These are phyloP conservation scores for Lactifluus volemus DNA, from an alignment of 768 basidiomycete genomes.

Conservation along the genomic window DNA sequence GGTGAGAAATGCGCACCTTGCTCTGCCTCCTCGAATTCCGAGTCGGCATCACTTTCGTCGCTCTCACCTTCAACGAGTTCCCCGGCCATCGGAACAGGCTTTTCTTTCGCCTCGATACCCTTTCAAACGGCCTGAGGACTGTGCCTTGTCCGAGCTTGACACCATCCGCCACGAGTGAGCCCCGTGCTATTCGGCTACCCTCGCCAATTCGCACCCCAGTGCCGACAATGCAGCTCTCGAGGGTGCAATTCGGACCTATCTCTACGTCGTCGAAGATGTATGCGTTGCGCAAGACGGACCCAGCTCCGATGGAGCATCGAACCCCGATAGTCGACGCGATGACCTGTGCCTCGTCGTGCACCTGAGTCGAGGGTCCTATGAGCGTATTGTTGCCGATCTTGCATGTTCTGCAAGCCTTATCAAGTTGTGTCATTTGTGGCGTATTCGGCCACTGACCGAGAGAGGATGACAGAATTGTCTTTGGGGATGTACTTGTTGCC, in stretches of 20 bases:
- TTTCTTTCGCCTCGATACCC: slow-evolving; percentile 50
- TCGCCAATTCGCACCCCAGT: slow-evolving; percentile 64
- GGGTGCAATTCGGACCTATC: slow-evolving; percentile 60
- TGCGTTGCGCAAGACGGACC: slow-evolving; percentile 59
- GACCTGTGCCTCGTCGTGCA: slow-evolving; percentile 61
- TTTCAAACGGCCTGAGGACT: slow-evolving; percentile 55
- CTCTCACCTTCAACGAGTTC: slow-evolving; percentile 24
- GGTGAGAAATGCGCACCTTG: slow-evolving; percentile 33
- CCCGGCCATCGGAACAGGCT: slow-evolving; percentile 19
- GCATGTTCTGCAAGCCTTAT: slow-evolving; percentile 51
- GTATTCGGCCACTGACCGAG: slow-evolving; percentile 47
- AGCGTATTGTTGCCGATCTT: slow-evolving; percentile 75
- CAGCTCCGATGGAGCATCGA: slow-evolving; percentile 63
- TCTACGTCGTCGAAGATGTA: slow-evolving; percentile 77
- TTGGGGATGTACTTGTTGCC: slow-evolving; percentile 87
- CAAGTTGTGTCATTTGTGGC: neutral
- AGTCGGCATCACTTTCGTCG: slow-evolving; percentile 27
- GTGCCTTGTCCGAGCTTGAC: slow-evolving; percentile 74
- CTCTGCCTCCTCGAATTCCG: slow-evolving; percentile 62
- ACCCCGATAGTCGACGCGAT: slow-evolving; percentile 70
- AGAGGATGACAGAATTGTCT: slow-evolving; percentile 66
- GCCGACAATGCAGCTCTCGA: slow-evolving; percentile 78
- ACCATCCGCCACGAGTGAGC: slow-evolving; percentile 75
- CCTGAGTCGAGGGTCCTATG: slow-evolving; percentile 68
- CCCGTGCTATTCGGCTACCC: slow-evolving; percentile 54